Percentiles rank a stretch among this genome's conserved stretches.
Conservation (phyloP, 805 yeast species). For the Metschnikowia shivogae region DNA sequence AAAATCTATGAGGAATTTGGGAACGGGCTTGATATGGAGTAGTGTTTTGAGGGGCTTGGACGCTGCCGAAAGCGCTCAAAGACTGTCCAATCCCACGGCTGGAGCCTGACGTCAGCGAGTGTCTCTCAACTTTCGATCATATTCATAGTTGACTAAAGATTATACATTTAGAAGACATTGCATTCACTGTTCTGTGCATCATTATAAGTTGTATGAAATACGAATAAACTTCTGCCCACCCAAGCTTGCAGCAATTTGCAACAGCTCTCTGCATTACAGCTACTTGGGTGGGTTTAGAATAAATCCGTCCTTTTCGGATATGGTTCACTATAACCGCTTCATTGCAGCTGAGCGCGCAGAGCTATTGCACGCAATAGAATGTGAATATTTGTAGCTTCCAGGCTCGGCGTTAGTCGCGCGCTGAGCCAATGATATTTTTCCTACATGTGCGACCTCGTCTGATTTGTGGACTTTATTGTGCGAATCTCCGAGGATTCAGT, state of each 20-base stretch:
- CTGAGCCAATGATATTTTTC: background rate
- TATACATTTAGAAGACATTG: too few species aligned
- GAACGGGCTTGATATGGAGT: background rate
- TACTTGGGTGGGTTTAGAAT: too few species aligned
- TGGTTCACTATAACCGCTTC: background rate
- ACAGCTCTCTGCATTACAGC: background rate
- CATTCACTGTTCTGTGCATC: too few species aligned
- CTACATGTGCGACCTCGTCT: background rate
- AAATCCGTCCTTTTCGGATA: too few species aligned
- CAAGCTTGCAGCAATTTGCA: background rate
- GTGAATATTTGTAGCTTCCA: background rate
- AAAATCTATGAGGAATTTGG: constrained; percentile 29
- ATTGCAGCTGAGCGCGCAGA: too few species aligned
- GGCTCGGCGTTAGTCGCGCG: constrained; percentile 2
- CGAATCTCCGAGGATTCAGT: constrained; percentile 1
- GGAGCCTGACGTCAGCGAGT: too few species aligned
- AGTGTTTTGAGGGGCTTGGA: too few species aligned
- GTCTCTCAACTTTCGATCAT: too few species aligned
- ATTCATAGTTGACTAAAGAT: too few species aligned
- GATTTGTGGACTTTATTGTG: constrained; percentile 1
- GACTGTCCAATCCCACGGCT: too few species aligned
- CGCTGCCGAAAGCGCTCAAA: too few species aligned
- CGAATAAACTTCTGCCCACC: background rate
- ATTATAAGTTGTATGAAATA: background rate
- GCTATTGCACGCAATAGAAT: too few species aligned